Conservation (phyloP, 2,329 filamentous ascomycete species). For the Trichophyton mentagrophytes region DNA sequence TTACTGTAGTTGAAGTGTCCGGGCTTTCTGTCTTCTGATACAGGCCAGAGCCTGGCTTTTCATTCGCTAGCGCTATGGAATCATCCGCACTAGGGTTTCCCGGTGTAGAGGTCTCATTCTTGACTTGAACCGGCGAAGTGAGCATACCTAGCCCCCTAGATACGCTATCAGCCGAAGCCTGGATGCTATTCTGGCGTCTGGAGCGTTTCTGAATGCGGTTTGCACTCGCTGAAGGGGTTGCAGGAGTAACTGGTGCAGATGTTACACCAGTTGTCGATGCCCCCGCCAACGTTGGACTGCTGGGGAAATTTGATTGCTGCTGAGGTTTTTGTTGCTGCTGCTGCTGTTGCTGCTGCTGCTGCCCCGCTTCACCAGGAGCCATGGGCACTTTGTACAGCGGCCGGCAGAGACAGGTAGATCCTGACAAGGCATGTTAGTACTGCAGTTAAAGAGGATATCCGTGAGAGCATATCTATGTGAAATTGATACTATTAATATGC, state of each 20-base stretch:
- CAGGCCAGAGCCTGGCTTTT: not conserved
- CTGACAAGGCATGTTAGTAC: constrained; percentile 17
- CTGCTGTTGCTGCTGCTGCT: constrained; percentile 1
- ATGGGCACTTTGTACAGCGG: constrained; percentile 29
- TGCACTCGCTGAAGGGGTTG: constrained; percentile 15
- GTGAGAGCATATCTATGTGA: too few species aligned
- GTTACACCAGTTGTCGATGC: not conserved
- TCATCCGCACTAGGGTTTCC: not conserved
- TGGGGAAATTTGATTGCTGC: not conserved
- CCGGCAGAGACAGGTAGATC: constrained; percentile 30
- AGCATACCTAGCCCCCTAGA: constrained; percentile 21
- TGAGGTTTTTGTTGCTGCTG: not conserved
- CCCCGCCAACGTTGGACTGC: not conserved
- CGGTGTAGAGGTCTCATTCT: not conserved
- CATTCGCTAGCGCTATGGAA: not conserved
- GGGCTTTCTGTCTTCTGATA: not conserved
- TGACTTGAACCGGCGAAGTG: not conserved
- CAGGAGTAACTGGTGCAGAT: not conserved
- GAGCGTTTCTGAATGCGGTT: constrained; percentile 26
- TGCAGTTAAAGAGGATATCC: too few species aligned
- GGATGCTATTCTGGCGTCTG: constrained; percentile 23
- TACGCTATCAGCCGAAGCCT: constrained; percentile 24
- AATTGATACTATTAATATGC: constrained; percentile 4
- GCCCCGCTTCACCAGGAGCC: constrained; percentile 16
- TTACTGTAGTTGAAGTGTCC: not conserved